These are phyloP conservation scores for Parachlorella kessleri DNA, from an alignment of 139 green algal genomes.

Conservation along the genomic window DNA sequence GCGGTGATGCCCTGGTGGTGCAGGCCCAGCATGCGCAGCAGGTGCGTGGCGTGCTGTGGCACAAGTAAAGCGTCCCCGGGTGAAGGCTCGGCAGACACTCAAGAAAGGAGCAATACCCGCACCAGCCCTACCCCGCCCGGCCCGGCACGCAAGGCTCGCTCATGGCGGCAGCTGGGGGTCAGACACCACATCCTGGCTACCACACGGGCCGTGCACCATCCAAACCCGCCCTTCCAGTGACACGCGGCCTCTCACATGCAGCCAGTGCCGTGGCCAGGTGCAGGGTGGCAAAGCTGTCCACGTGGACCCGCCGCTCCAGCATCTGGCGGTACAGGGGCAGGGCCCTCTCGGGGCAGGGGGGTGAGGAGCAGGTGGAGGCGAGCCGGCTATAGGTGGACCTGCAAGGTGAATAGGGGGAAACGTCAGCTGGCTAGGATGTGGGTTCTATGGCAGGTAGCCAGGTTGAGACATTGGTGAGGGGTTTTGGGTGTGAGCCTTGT, in stretches of 20 bases:
- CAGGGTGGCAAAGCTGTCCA: slow-evolving; percentile 14
- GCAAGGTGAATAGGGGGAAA: too few relatives aligned
- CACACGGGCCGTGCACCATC: neutral
- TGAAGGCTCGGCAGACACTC: too few relatives aligned
- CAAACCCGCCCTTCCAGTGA: neutral
- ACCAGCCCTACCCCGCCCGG: neutral
- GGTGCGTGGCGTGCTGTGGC: too few relatives aligned
- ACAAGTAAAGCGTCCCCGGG: too few relatives aligned
- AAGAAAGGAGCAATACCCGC: too few relatives aligned
- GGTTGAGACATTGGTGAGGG: too few relatives aligned
- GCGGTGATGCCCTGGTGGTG: too few relatives aligned
- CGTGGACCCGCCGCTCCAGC: neutral
- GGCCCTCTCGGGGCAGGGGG: neutral
- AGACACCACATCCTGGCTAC: neutral
- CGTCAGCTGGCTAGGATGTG: too few relatives aligned
- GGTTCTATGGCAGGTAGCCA: too few relatives aligned
- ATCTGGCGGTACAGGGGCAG: slow-evolving; percentile 7
- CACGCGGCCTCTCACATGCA: neutral
- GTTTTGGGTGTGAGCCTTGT: too few relatives aligned
- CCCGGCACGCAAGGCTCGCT: neutral
- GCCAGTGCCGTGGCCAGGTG: slow-evolving; percentile 12
- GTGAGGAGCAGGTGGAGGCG: slow-evolving; percentile 8
- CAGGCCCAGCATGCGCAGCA: too few relatives aligned
- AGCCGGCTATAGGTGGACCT: slow-evolving; percentile 20
- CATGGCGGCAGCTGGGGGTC: neutral